Evolutionary conservation across 2,329 filamentous ascomycete species (phyloP), one percentile per base, ranked within the genome.

Genomic region (Metarhizium humberi): DNA sequence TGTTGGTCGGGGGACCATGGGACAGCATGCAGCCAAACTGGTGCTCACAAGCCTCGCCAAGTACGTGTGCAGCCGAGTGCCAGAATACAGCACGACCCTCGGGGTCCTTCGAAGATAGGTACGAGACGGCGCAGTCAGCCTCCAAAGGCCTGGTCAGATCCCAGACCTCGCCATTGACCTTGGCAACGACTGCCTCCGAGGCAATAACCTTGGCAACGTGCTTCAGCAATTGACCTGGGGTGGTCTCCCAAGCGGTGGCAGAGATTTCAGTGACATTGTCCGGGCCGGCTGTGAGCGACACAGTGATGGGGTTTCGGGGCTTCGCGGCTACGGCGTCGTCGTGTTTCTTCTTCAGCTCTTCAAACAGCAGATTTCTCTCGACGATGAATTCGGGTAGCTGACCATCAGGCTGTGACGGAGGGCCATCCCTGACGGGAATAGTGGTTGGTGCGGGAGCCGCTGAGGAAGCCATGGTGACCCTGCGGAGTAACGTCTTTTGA

Each of bases 41-140:
- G 67, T 88, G 82, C 74, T 99, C 94, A 51, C 87, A 88, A 57
- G 92, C 92, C 73, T 97, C 94, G 63, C 94, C 94, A n/a, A 99
- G 82, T 61, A 95, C 86, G 71, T 99, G 94, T 48, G 94, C 94
- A 65, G 87, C 92, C 20, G 90, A 95, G 73, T 97, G 94, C 92
- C 92, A 99, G 76, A 96, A 99, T 55, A 97, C 92, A 70, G 90
- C 90, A 34, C 32, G 32, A 34, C 32, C 32, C 32, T 34, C 32
- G 32, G 32, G 32, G 11, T 34, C 32, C 32, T 34, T 34, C 10
- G 32, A 34, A 7, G 32, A 34, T 11, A 34, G 10, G 7, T 34
- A 34, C 32, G 32, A 34, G 7, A 34, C 32, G 32, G 32, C 32
- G 10, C 32, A 34, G 32, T 34, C 32, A 11, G 32, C 85, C 78